phyloP scores from a whole-genome alignment of 1,284 basidiomycete genomes.

The Cerioporus squamosus region DNA sequence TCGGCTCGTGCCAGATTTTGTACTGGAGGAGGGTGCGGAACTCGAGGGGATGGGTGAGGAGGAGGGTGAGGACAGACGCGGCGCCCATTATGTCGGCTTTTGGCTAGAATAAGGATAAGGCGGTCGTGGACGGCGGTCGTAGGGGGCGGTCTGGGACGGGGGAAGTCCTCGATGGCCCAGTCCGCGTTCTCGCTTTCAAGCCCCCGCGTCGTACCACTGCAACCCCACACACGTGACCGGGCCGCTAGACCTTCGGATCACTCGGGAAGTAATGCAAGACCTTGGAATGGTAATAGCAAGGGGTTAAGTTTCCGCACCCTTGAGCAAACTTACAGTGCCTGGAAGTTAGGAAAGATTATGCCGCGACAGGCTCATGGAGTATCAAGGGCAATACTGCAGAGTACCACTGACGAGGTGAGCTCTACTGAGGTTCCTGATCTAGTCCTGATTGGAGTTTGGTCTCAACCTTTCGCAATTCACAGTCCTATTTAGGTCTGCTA shows the following conservation, averaged over 20 bases:
- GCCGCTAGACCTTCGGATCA: background rate
- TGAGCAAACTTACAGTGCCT: too few species aligned
- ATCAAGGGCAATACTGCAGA: too few species aligned
- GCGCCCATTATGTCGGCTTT: conserved; percentile 36
- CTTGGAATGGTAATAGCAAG: too few species aligned
- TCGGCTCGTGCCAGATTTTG: conserved; percentile 77
- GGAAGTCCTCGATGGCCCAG: background rate
- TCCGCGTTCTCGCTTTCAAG: conserved; percentile 3
- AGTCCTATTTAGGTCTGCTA: too few species aligned
- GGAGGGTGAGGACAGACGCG: conserved; percentile 52
- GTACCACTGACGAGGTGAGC: too few species aligned
- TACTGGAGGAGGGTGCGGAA: conserved; percentile 81
- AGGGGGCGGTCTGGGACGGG: background rate
- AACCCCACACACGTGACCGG: conserved; percentile 11
- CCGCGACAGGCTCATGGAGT: too few species aligned
- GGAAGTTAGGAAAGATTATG: too few species aligned
- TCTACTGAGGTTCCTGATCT: too few species aligned
- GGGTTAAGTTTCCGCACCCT: background rate
- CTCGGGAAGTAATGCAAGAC: too few species aligned
- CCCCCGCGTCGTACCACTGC: conserved; percentile 16
- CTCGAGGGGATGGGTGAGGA: conserved; percentile 78
- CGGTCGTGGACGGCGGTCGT: conserved; percentile 3
- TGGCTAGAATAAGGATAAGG: conserved; percentile 9
- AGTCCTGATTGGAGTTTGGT: too few species aligned
- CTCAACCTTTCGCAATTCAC: too few species aligned